Evolutionary conservation across 495 filamentous ascomycete species (phyloP).

Genomic region (Massariosphaeria phaeospora): DNA sequence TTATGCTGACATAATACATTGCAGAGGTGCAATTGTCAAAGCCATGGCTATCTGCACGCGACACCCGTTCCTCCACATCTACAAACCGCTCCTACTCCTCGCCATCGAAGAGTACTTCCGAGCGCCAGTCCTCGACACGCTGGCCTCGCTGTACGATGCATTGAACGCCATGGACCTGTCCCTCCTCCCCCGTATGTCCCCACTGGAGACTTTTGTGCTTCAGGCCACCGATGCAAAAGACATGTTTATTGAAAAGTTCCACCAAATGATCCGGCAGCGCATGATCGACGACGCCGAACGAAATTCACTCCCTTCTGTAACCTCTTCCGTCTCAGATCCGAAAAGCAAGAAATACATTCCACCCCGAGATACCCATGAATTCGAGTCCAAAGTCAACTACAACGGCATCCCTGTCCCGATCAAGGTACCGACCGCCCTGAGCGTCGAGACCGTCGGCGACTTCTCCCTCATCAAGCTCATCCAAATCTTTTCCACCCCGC

Average conservation of each 20-base stretch:
- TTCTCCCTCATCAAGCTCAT: conserved; percentile 97
- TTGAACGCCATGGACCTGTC: conserved; percentile 97
- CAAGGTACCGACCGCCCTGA: conserved; percentile 87
- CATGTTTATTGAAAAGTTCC: conserved; percentile 96
- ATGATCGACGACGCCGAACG: conserved; percentile 46
- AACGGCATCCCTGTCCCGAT: conserved; percentile 93
- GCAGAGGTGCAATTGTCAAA: conserved; percentile 88
- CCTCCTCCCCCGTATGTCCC: conserved; percentile 78
- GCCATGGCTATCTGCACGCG: conserved; percentile 99
- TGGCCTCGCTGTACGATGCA: conserved; percentile 83
- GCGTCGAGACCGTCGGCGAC: conserved; percentile 94
- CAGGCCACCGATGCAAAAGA: conserved; percentile 91
- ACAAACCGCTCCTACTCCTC: conserved; percentile 94
- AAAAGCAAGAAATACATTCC: conserved; percentile 52
- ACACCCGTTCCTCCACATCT: conserved; percentile 98
- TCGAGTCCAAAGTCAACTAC: conserved; percentile 90
- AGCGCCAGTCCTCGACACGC: conserved; percentile 78
- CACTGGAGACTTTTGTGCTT: conserved; percentile 78
- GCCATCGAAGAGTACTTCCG: conserved; percentile 98
- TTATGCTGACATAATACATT: conserved; percentile 26
- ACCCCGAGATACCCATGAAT: conserved; percentile 93
- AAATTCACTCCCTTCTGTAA: conserved; percentile 26
- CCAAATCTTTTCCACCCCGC: conserved; percentile 79
- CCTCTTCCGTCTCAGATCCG: conserved; percentile 36
- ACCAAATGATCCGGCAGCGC: conserved; percentile 78